Evolutionary conservation across 768 basidiomycete species (phyloP).

Genomic region (Amyloporia xantha): DNA sequence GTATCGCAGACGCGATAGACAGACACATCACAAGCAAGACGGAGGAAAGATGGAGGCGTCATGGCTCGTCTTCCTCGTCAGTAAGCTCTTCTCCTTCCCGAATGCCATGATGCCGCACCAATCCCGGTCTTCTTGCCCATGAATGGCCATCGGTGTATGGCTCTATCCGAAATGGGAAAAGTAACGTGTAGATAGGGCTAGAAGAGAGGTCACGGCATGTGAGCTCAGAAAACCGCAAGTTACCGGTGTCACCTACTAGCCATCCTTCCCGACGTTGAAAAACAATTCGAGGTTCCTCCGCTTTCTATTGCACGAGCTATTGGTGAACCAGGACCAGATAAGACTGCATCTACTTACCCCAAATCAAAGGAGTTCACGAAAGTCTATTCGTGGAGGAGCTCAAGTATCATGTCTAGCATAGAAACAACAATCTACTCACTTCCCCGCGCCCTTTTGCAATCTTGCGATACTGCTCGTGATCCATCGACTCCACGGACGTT

Average conservation of each 20-base stretch:
- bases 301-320: slow-evolving; percentile 29
- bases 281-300: slow-evolving; percentile 71
- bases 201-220: too few species aligned
- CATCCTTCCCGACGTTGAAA: slow-evolving; percentile 76
- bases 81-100: slow-evolving; percentile 82
- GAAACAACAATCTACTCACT: slow-evolving; percentile 38
- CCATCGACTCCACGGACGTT: slow-evolving; percentile 87
- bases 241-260: slow-evolving; percentile 92
- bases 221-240: too few species aligned
- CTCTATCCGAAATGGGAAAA: slow-evolving; percentile 72
- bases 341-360: slow-evolving; percentile 38
- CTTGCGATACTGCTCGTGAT: slow-evolving; percentile 71
- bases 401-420: neutral
- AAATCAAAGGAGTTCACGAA: slow-evolving; percentile 93
- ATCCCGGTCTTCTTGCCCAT: slow-evolving; percentile 70
- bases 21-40: too few species aligned
- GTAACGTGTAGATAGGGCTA: slow-evolving; percentile 72
- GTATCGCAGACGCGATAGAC: too few species aligned
- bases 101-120: slow-evolving; percentile 54
- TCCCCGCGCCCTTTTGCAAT: slow-evolving; percentile 64
- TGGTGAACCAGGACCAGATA: neutral
- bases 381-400: slow-evolving; percentile 31
- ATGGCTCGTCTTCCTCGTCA: slow-evolving; percentile 56
- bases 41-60: too few species aligned
- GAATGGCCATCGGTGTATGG: slow-evolving; percentile 81